These are phyloP conservation scores for Sindora glabra DNA, from an alignment of 306 rosid species.

Conservation along the genomic window DNA sequence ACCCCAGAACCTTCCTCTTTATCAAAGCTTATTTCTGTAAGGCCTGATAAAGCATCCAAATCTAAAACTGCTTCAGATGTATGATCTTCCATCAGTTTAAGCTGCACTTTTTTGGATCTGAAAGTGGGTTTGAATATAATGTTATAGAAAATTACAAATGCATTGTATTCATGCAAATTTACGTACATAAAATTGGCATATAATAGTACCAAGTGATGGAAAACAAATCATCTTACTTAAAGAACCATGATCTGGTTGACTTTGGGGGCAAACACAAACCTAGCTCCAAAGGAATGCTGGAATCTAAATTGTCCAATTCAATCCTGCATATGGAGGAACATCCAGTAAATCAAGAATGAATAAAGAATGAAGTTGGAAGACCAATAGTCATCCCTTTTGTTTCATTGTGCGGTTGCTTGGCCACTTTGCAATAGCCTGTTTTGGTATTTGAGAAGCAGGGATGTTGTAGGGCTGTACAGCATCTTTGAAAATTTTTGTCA, in stretches of 20 bases:
- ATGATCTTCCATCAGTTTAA: constrained; percentile 53
- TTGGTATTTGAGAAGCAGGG: no score
- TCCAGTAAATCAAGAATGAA: constrained; percentile 12
- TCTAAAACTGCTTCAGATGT: constrained; percentile 64
- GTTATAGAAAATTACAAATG: constrained; percentile 7
- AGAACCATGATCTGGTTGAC: constrained; percentile 73
- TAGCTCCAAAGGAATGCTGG: constrained; percentile 45
- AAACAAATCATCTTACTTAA: constrained; percentile 53
- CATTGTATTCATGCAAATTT: constrained; percentile 17
- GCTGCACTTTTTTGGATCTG: constrained; percentile 67
- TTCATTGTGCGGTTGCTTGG: no score
- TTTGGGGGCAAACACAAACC: constrained; percentile 69
- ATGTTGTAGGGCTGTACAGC: no score
- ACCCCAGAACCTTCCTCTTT: constrained; percentile 49
- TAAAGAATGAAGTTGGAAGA: no score
- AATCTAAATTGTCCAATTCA: constrained; percentile 40
- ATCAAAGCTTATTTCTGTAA: constrained; percentile 69
- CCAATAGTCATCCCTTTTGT: no score
- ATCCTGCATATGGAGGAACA: constrained; percentile 43
- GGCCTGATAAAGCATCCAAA: constrained; percentile 85
- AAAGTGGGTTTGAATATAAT: constrained; percentile 18
- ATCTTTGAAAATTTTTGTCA: no score
- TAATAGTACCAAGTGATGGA: neutral
- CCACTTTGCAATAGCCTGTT: no score
- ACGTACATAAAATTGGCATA: constrained; percentile 9